Percentiles rank a stretch among this genome's conserved stretches.
Evolutionary conservation across 495 filamentous ascomycete species (phyloP).

Genomic region (Lasiosphaeris hirsuta): DNA sequence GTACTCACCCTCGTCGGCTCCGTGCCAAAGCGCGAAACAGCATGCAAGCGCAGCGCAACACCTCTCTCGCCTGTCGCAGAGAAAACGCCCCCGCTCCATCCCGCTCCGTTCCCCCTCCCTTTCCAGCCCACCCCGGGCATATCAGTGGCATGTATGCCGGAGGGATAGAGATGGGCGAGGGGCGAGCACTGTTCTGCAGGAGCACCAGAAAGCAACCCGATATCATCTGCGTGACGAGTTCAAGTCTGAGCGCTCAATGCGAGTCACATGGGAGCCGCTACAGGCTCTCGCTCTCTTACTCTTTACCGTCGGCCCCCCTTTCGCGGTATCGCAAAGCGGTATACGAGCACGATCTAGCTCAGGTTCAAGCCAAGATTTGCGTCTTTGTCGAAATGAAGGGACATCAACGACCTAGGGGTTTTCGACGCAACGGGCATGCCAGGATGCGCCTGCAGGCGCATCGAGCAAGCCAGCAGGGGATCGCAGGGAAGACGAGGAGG

Average conservation of each 20-base stretch:
- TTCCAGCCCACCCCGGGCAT: too few species aligned
- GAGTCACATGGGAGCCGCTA: not conserved
- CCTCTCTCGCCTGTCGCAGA: too few species aligned
- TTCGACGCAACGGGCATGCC: not conserved
- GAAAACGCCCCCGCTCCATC: too few species aligned
- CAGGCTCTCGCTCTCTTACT: not conserved
- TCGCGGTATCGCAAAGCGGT: not conserved
- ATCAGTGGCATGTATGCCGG: not conserved
- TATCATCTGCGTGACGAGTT: not conserved
- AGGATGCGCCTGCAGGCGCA: not conserved
- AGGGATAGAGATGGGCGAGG: not conserved
- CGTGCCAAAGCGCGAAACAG: too few species aligned
- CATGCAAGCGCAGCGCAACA: too few species aligned
- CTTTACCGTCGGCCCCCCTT: not conserved
- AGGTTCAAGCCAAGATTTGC: not conserved
- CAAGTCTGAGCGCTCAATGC: not conserved
- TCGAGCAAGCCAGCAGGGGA: constrained; percentile 2
- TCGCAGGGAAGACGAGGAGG: not conserved
- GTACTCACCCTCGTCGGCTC: too few species aligned
- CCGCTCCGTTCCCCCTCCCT: too few species aligned
- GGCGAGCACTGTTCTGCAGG: not conserved
- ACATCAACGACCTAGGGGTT: not conserved
- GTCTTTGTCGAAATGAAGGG: constrained; percentile 16
- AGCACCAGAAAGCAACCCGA: not conserved
- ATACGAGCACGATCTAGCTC: not conserved